Conservation (phyloP, 1,284 basidiomycete genomes). For the Apiotrichum sp. region DNA sequence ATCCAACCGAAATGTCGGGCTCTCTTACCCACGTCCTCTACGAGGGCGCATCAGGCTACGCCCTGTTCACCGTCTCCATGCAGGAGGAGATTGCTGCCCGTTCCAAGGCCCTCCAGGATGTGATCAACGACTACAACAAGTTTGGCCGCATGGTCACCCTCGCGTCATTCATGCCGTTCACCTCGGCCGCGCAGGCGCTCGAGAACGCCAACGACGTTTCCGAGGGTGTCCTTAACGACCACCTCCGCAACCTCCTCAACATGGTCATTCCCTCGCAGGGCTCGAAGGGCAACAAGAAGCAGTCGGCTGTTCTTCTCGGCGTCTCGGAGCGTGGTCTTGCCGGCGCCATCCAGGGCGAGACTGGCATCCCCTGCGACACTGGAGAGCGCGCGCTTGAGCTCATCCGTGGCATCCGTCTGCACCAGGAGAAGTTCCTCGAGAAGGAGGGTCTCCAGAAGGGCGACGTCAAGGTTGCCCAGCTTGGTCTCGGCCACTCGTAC, state of each 20-base stretch:
- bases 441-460: conserved; percentile 64
- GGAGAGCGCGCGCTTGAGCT: conserved; percentile 83
- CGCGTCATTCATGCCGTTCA: conserved; percentile 90
- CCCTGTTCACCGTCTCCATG: conserved; percentile 83
- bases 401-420: conserved; percentile 87
- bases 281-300: conserved; percentile 58
- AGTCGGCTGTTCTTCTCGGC: conserved; percentile 65
- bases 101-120: conserved; percentile 75
- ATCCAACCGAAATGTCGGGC: conserved; percentile 38
- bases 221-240: conserved; percentile 88
- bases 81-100: conserved; percentile 84
- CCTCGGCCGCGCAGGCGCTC: conserved; percentile 87
- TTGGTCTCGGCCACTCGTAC: conserved; percentile 96
- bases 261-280: conserved; percentile 67
- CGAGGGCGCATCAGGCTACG: conserved; percentile 93
- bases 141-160: conserved; percentile 93
- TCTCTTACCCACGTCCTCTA: conserved; percentile 77
- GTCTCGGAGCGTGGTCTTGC: conserved; percentile 77
- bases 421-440: conserved; percentile 78
- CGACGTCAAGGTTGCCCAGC: conserved; percentile 87
- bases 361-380: conserved; percentile 76
- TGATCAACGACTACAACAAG: conserved; percentile 77
- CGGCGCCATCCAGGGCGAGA: conserved; percentile 69
- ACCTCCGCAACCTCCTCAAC: conserved; percentile 80
- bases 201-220: conserved; percentile 97